Percentiles rank a stretch among this genome's conserved stretches.
Conservation (phyloP, 2,329 filamentous ascomycete genomes). For the Colletotrichum salicis region DNA sequence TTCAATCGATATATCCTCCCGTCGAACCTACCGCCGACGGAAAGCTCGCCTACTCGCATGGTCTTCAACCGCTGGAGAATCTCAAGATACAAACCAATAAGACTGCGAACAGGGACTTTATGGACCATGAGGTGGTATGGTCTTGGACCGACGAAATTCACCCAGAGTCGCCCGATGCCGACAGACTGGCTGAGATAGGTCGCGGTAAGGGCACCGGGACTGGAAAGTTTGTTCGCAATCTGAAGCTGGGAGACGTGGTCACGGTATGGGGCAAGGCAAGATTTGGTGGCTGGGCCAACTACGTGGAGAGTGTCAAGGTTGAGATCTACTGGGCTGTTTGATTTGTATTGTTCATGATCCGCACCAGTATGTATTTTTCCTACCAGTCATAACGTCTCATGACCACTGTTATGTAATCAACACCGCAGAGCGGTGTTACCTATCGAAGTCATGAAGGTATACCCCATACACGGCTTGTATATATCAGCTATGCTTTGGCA, state of each 20-base stretch:
- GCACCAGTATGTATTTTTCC: background rate
- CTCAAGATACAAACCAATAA: conserved; percentile 62
- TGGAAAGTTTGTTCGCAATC: conserved; percentile 65
- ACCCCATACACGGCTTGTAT: background rate
- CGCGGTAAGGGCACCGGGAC: conserved; percentile 61
- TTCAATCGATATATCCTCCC: conserved; percentile 50
- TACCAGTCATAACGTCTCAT: background rate
- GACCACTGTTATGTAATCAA: background rate
- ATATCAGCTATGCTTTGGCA: background rate
- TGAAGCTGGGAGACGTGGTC: conserved; percentile 70
- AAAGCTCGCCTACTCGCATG: conserved; percentile 49
- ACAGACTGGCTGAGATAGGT: conserved; percentile 53
- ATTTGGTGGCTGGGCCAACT: conserved; percentile 65
- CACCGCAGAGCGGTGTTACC: background rate
- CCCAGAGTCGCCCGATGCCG: conserved; percentile 52
- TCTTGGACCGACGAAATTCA: conserved; percentile 59
- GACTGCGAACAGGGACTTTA: conserved; percentile 45
- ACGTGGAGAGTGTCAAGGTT: conserved; percentile 59
- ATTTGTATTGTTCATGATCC: conserved; percentile 9
- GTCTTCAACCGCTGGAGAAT: conserved; percentile 46
- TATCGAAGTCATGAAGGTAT: background rate
- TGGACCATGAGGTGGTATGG: conserved; percentile 64
- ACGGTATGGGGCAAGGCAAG: conserved; percentile 71
- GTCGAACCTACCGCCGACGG: conserved; percentile 34
- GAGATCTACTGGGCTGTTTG: conserved; percentile 69